phyloP scores from a whole-genome alignment of 352 stramenopile species.

The Globisporangium polare region DNA sequence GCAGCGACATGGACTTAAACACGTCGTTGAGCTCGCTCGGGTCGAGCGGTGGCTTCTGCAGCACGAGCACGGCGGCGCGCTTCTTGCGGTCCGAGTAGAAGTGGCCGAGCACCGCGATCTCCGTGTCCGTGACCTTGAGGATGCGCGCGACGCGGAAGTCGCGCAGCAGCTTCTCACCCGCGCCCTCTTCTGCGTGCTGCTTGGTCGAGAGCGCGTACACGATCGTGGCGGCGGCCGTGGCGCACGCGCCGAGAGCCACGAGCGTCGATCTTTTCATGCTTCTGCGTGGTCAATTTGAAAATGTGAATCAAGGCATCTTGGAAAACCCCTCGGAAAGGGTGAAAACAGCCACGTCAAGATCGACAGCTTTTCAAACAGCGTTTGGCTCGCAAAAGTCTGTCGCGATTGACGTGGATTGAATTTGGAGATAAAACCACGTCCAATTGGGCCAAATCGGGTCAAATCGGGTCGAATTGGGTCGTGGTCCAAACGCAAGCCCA shows the following conservation, averaged over 20 bases:
- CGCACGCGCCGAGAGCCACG: conserved; percentile 22
- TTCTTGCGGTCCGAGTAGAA: conserved; percentile 61
- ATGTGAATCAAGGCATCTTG: too few relatives aligned
- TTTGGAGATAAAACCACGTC: too few relatives aligned
- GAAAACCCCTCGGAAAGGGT: too few relatives aligned
- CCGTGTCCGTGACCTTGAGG: conserved; percentile 60
- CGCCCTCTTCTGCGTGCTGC: conserved; percentile 23
- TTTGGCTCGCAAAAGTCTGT: too few relatives aligned
- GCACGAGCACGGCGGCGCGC: conserved; percentile 58
- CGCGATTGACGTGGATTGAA: too few relatives aligned
- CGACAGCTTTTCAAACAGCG: too few relatives aligned
- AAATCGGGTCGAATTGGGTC: too few relatives aligned
- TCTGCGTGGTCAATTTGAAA: not conserved
- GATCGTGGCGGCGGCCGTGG: conserved; percentile 25
- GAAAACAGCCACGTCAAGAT: too few relatives aligned
- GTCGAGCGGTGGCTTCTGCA: conserved; percentile 64
- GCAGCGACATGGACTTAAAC: conserved; percentile 56
- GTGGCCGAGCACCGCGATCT: conserved; percentile 66
- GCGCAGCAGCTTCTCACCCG: conserved; percentile 36
- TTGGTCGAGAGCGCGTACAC: conserved; percentile 29
- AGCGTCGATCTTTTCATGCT: conserved; percentile 9
- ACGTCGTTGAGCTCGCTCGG: conserved; percentile 33
- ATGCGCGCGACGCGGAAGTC: conserved; percentile 61
- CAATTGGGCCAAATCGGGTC: too few relatives aligned
- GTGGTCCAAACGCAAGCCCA: too few relatives aligned